Base-by-base conservation (phyloP, 2,329 filamentous ascomycete genomes). In the Sclerotinia sclerotiorum region DNA sequence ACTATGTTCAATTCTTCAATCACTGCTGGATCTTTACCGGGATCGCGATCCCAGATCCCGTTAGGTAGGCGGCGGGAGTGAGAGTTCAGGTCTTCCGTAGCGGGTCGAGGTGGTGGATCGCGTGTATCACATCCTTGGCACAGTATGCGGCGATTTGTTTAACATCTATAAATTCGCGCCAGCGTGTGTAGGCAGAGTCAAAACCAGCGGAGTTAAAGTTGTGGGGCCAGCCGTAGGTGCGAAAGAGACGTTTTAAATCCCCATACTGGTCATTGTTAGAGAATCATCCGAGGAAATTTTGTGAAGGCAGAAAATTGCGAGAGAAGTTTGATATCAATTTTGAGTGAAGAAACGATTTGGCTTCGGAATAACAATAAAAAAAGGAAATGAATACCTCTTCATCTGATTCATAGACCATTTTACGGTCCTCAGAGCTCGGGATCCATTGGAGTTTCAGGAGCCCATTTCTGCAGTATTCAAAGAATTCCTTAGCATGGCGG, bases 371-470 rank as follows among this genome's bases (percentile, higher is more conserved):
- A 19, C 10, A 3, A 4, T 7, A 35, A 2, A 3, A n/a, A 10
- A 32, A 32, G 7, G n/a, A n/a, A n/a, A 17, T 35, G 3, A 24
- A 19, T 64, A 58, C 21, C n/a, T 58, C 52, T 24, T 39, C 15
- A n/a, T 49, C 42, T 11, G 29, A 48, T 19, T 58, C 21, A 6
- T 0, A 3, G 29, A 67, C 17, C 5, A 61, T 61, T n/a, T 3
- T 51, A 15, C 32, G 19, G n/a, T 39, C 13, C 11, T 32, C 46
- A 17, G 42, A 48, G 17, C 51, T 54, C 15, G 70, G 68, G 19
- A 70, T 69, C 68, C 70, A 72, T 61, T 72, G 46, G 11, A 72
- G 44, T 8, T 62, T 72, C 49, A 58, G 54, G 15, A 70, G 56
- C 1, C 63, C 35, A 21, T 64, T 68, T 5, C 54, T 68, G 57